A percentile compares a stretch with the other conserved stretches of the same genome.
Evolutionary conservation across 805 yeast genomes (phyloP).

Genomic region (Wickerhamomyces rabaulensis): DNA sequence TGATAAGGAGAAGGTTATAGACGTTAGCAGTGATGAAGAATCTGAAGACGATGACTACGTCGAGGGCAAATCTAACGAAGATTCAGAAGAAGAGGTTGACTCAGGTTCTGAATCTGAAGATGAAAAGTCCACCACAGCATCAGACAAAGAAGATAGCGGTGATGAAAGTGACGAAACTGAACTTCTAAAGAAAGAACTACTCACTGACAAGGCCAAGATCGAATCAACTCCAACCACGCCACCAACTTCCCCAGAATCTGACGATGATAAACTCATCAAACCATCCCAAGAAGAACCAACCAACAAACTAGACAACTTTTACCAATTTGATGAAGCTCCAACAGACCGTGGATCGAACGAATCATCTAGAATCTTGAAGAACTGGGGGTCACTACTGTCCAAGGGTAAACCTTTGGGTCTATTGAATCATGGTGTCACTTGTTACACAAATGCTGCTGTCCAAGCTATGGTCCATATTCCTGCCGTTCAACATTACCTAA

Average conservation of each 20-base stretch:
- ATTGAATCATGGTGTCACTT: conserved; percentile 89
- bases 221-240: conserved; percentile 16
- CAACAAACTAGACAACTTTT: conserved; percentile 48
- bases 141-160: conserved; percentile 12
- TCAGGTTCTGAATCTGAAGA: conserved; percentile 13
- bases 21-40: conserved; percentile 14
- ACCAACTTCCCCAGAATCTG: conserved; percentile 30
- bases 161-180: conserved; percentile 6
- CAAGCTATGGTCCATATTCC: conserved; percentile 90
- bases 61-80: conserved; percentile 13
- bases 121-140: conserved; percentile 8
- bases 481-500: conserved; percentile 78
- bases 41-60: conserved; percentile 13
- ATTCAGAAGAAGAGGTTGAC: conserved; percentile 5
- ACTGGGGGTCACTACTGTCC: conserved; percentile 56
- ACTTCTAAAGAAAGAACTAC: conserved; percentile 21
- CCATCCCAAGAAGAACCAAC: conserved; percentile 22
- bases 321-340: conserved; percentile 49
- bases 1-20: conserved; percentile 5
- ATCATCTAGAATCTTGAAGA: conserved; percentile 56
- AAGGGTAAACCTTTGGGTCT: conserved; percentile 59
- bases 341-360: conserved; percentile 62
- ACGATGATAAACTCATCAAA: conserved; percentile 28
- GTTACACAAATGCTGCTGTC: conserved; percentile 93
- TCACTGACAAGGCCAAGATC: conserved; percentile 14